A percentile compares a stretch with the other conserved stretches of the same genome.
phyloP scores from a whole-genome alignment of 1,284 basidiomycete species.

The Blastosporella zonata region DNA sequence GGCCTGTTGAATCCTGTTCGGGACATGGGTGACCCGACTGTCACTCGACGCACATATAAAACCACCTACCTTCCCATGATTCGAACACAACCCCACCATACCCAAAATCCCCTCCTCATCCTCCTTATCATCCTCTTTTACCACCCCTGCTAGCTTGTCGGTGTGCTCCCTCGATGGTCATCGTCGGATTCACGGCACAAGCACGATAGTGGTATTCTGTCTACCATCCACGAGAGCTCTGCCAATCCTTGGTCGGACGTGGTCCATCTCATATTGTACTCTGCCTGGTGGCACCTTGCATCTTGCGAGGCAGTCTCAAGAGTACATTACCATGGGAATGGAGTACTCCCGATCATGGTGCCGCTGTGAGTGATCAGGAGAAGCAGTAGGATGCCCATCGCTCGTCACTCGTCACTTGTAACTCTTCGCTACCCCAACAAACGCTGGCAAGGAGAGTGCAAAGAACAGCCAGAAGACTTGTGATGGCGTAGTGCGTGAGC shows the following conservation, averaged over 20 bases:
- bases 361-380: not conserved
- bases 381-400: not conserved
- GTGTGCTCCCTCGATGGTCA: not conserved
- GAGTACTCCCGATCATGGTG: constrained; percentile 6
- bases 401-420: no score
- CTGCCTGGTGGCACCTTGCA: not conserved
- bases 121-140: not conserved
- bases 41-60: not conserved
- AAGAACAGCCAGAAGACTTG: not conserved
- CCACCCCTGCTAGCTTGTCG: not conserved
- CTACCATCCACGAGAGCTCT: not conserved
- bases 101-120: not conserved
- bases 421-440: not conserved
- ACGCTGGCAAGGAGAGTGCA: not conserved
- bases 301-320: not conserved
- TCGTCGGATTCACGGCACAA: not conserved
- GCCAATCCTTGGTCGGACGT: not conserved
- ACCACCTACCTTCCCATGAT: not conserved
- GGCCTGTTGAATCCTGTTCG: no score
- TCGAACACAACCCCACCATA: not conserved
- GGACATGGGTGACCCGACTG: not conserved
- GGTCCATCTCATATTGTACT: constrained; percentile 1
- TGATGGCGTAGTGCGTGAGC: no score
- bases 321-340: constrained; percentile 3
- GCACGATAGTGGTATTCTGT: not conserved